Evolutionary conservation across 257 asterid species (phyloP).

Genomic region (Linderniella brevidens): DNA sequence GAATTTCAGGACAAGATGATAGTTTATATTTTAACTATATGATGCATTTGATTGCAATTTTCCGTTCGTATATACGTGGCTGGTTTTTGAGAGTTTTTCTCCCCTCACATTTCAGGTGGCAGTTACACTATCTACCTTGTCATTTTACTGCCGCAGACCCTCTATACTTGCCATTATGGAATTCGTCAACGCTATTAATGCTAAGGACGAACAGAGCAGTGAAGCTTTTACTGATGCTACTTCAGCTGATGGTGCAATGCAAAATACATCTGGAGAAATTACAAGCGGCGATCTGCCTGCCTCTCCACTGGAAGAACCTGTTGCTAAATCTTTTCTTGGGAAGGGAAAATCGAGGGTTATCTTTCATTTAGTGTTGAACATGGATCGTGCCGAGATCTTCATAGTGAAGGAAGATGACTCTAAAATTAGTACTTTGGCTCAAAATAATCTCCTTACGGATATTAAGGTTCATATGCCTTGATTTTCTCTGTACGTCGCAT

Average conservation of each 20-base stretch:
- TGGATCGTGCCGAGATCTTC: conserved; percentile 95
- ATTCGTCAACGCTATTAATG: conserved; percentile 52
- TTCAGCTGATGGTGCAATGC: conserved; percentile 25
- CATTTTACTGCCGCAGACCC: conserved; percentile 91
- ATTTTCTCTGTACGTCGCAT: conserved; percentile 1
- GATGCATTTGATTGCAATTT: background rate
- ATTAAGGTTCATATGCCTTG: conserved; percentile 43
- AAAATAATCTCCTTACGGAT: conserved; percentile 72
- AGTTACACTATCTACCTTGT: conserved; percentile 79
- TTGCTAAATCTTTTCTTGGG: conserved; percentile 59
- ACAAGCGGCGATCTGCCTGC: conserved; percentile 26
- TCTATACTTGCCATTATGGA: conserved; percentile 72
- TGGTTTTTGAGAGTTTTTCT: background rate
- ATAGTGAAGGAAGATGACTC: conserved; percentile 81
- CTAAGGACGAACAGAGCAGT: conserved; percentile 22
- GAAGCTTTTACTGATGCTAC: conserved; percentile 42
- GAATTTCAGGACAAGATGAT: too few species aligned
- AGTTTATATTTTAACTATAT: background rate
- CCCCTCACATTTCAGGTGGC: conserved; percentile 44
- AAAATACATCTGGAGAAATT: conserved; percentile 17
- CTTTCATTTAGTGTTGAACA: conserved; percentile 52
- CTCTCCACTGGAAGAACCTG: conserved; percentile 54
- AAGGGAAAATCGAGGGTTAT: conserved; percentile 87
- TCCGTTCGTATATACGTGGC: background rate
- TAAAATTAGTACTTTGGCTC: conserved; percentile 74